phyloP scores from a whole-genome alignment of 495 filamentous ascomycete genomes.

The Talaromyces borbonicus region DNA sequence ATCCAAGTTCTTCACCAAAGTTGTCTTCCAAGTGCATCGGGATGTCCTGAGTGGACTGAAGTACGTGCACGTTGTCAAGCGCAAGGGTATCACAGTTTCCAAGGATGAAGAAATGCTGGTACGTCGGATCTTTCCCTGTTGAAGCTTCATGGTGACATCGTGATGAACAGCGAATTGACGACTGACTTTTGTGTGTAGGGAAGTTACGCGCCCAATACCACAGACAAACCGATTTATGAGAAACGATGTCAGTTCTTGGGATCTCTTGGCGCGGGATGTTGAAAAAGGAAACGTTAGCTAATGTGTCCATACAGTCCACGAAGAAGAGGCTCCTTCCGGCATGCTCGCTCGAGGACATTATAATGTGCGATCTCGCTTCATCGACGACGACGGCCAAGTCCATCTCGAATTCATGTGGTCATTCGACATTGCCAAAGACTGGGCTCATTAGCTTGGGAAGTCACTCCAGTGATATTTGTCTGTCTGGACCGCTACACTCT shows the following conservation, averaged over 20 bases:
- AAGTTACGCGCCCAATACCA: constrained; percentile 82
- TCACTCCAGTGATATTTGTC: not conserved
- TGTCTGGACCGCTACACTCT: too few relatives aligned
- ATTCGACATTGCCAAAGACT: constrained; percentile 92
- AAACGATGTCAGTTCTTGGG: constrained; percentile 68
- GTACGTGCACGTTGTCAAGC: constrained; percentile 87
- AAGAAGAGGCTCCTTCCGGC: constrained; percentile 82
- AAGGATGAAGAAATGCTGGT: constrained; percentile 98
- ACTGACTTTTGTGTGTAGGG: constrained; percentile 39
- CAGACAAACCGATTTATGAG: constrained; percentile 68
- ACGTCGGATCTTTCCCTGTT: constrained; percentile 17
- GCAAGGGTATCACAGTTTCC: constrained; percentile 70
- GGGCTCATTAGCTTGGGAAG: constrained; percentile 29
- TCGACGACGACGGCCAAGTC: constrained; percentile 81
- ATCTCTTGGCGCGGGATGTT: too few relatives aligned
- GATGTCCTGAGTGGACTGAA: constrained; percentile 90
- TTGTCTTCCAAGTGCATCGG: constrained; percentile 87
- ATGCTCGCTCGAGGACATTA: constrained; percentile 83
- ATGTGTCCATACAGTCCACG: constrained; percentile 70
- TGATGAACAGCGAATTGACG: too few relatives aligned
- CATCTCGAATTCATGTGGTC: constrained; percentile 88
- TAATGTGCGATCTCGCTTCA: constrained; percentile 72
- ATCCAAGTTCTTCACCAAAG: constrained; percentile 83
- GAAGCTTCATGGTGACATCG: not conserved
- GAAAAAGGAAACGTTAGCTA: too few relatives aligned